These are phyloP conservation scores for Trichosanthes truncata DNA, from an alignment of 306 rosid species.

Conservation along the genomic window DNA sequence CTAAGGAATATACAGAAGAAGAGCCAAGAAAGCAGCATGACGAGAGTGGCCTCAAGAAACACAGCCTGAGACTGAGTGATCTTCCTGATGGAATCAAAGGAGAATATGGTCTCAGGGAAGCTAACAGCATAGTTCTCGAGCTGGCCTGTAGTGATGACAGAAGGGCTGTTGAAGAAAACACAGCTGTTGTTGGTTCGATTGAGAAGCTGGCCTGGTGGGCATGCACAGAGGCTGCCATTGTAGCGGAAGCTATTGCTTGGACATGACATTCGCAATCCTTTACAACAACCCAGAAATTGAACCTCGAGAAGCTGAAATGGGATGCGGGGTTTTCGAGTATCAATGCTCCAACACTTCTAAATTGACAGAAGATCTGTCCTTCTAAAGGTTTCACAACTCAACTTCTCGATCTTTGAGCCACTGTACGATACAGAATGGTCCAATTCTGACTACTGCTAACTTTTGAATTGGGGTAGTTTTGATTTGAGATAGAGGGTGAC, in stretches of 20 bases:
- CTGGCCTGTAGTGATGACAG: constrained; percentile 40
- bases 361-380: not conserved
- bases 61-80: constrained; percentile 93
- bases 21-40: constrained; percentile 76
- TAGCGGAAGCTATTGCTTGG: constrained; percentile 49
- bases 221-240: constrained; percentile 63
- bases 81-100: constrained; percentile 66
- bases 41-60: constrained; percentile 79
- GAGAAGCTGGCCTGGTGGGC: constrained; percentile 57
- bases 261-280: constrained; percentile 43
- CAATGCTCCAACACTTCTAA: not conserved
- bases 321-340: not conserved
- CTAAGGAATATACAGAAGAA: constrained; percentile 52
- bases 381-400: not conserved
- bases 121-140: constrained; percentile 36
- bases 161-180: constrained; percentile 29
- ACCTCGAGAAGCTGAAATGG: not conserved
- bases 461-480: not conserved
- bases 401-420: not conserved
- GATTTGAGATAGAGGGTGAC: not conserved
- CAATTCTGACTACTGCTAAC: not conserved
- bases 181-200: constrained; percentile 27
- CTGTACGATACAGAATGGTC: not conserved
- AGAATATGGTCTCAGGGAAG: constrained; percentile 51
- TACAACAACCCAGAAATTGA: constrained; percentile 1